These are phyloP conservation scores for Coemansia sp. DNA, from an alignment of 192 early-diverging fungal species.

Conservation along the genomic window DNA sequence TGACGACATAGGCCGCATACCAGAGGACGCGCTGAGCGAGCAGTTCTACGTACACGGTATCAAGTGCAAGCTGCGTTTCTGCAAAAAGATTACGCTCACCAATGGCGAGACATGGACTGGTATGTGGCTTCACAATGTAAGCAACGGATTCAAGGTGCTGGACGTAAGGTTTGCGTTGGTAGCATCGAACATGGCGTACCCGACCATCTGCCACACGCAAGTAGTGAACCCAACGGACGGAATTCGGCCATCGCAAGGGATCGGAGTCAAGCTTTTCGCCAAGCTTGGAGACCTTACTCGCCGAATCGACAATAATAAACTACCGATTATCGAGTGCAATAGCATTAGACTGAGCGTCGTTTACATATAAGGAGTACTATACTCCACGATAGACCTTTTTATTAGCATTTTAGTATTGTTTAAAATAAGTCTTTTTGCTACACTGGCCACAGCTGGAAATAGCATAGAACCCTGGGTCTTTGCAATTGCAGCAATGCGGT, in stretches of 20 bases:
- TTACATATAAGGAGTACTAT: not conserved
- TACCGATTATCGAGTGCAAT: slow-evolving; percentile 6
- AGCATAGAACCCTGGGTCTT: too few species aligned
- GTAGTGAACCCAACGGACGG: slow-evolving; percentile 21
- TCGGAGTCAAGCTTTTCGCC: slow-evolving; percentile 27
- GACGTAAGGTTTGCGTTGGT: slow-evolving; percentile 20
- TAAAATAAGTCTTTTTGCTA: too few species aligned
- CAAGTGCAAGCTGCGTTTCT: slow-evolving; percentile 24
- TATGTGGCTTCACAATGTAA: slow-evolving; percentile 35
- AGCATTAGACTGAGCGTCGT: slow-evolving; percentile 9
- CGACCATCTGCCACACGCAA: slow-evolving; percentile 14
- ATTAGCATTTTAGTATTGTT: not conserved
- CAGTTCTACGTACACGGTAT: slow-evolving; percentile 24
- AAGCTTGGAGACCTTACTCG: slow-evolving; percentile 2
- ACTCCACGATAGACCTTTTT: not conserved
- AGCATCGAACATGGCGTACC: slow-evolving; percentile 23
- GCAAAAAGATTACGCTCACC: slow-evolving; percentile 13
- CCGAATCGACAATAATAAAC: not conserved
- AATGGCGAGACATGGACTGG: slow-evolving; percentile 35
- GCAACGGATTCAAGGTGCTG: slow-evolving; percentile 14
- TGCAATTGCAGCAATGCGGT: too few species aligned
- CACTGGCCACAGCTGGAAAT: too few species aligned
- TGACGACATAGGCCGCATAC: not conserved
- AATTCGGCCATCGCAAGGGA: slow-evolving; percentile 28
- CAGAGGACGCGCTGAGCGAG: slow-evolving; percentile 20